phyloP scores from a whole-genome alignment of 2,329 filamentous ascomycete genomes.

The Monosporascus sp. region DNA sequence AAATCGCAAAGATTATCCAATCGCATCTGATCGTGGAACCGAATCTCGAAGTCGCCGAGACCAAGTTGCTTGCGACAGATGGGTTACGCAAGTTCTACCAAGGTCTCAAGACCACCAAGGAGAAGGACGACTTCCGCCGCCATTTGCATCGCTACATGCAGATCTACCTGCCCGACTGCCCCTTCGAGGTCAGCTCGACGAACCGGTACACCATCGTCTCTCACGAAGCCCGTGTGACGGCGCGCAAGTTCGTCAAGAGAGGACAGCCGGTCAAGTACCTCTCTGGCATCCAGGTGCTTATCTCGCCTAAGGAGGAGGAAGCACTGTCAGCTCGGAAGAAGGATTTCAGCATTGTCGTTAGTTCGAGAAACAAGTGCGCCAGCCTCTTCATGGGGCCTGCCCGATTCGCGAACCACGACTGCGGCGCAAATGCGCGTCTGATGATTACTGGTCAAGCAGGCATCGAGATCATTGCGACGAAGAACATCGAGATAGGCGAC shows the following conservation, averaged over 20 bases:
- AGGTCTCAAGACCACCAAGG: constrained; percentile 64
- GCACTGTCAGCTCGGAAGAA: constrained; percentile 75
- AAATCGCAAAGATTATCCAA: constrained; percentile 56
- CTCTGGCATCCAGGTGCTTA: constrained; percentile 82
- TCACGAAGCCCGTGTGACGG: constrained; percentile 83
- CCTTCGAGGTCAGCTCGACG: constrained; percentile 85
- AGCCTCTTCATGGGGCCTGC: constrained; percentile 93
- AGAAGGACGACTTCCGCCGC: constrained; percentile 78
- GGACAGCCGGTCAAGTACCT: constrained; percentile 89
- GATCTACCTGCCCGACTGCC: constrained; percentile 89
- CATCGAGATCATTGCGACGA: constrained; percentile 83
- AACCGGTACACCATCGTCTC: constrained; percentile 91
- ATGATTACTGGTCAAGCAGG: constrained; percentile 78
- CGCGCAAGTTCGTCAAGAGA: constrained; percentile 70
- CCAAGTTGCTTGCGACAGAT: constrained; percentile 63
- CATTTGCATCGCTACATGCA: constrained; percentile 88
- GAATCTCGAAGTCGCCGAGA: constrained; percentile 64
- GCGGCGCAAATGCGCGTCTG: constrained; percentile 82
- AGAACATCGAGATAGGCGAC: constrained; percentile 78
- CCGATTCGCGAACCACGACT: constrained; percentile 96
- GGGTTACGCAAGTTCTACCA: constrained; percentile 69
- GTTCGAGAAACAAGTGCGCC: constrained; percentile 82
- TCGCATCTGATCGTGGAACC: constrained; percentile 68
- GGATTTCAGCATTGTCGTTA: constrained; percentile 96
- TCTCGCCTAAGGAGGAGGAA: constrained; percentile 86